These are phyloP conservation scores for Cynanchum wilfordii DNA, from an alignment of 257 asterid genomes.

Conservation along the genomic window DNA sequence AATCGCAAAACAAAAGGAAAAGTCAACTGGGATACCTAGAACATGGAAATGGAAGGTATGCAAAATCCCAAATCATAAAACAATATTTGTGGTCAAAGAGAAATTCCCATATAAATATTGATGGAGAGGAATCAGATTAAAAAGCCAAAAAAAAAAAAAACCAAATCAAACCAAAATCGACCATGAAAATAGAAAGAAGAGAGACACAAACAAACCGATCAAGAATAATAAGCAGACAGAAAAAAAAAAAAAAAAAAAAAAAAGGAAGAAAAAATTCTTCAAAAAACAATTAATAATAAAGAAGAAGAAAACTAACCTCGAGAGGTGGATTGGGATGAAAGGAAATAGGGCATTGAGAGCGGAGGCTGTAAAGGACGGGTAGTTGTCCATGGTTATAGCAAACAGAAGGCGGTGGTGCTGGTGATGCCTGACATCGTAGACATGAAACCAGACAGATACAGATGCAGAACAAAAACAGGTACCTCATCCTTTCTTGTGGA, in stretches of 20 bases:
- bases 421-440: conserved; percentile 3
- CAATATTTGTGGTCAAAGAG: background rate
- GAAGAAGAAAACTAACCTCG: background rate
- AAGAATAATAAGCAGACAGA: background rate
- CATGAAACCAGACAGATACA: conserved; percentile 2
- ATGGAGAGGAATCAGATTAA: background rate
- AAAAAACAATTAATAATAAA: too few species aligned
- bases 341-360: conserved; percentile 5
- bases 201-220: background rate
- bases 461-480: background rate
- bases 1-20: background rate
- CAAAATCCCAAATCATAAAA: background rate
- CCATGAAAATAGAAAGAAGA: background rate
- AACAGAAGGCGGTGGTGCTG: background rate
- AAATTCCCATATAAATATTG: background rate
- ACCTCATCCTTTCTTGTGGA: background rate
- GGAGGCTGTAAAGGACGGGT: background rate
- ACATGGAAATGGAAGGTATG: background rate
- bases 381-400: background rate
- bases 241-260: background rate
- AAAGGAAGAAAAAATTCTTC: background rate
- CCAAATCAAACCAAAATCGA: background rate
- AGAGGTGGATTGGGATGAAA: background rate
- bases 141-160: background rate
- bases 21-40: conserved; percentile 1